Evolutionary conservation across 768 basidiomycete genomes (phyloP).

Genomic region (Candolleomyces aberdarensis): DNA sequence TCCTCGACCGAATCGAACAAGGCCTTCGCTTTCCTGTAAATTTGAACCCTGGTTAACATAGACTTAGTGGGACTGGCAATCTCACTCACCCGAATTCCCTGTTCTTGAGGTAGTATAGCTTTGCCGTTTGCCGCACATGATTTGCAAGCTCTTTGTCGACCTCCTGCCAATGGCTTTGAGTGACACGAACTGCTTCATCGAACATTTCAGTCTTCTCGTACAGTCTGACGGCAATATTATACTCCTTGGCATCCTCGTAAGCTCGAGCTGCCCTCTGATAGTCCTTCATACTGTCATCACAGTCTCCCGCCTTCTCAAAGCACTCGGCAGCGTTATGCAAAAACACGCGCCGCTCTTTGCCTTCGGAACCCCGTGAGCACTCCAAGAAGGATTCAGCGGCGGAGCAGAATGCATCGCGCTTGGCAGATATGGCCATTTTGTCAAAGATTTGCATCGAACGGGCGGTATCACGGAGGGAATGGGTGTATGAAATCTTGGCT

Average conservation of each 20-base stretch:
- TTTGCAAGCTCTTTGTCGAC: constrained; percentile 31
- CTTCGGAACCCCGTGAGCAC: not conserved
- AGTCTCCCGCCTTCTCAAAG: not conserved
- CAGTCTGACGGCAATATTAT: constrained; percentile 2
- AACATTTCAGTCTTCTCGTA: constrained; percentile 50
- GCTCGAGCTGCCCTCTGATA: constrained; percentile 31
- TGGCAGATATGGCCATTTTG: not conserved
- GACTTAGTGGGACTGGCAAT: no score
- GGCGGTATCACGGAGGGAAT: no score
- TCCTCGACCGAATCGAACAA: constrained; percentile 54
- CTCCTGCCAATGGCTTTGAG: constrained; percentile 28
- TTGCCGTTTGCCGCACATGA: constrained; percentile 39
- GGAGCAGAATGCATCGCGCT: constrained; percentile 20
- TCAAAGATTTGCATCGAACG: no score
- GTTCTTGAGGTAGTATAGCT: constrained; percentile 41
- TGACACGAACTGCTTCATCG: constrained; percentile 48
- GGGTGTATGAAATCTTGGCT: no score
- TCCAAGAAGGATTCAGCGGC: constrained; percentile 5
- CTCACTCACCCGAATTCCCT: constrained; percentile 30
- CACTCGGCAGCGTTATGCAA: constrained; percentile 1
- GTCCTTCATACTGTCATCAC: not conserved
- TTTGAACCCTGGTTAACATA: no score
- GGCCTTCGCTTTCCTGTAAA: constrained; percentile 38
- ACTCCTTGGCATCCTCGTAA: not conserved
- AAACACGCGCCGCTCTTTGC: constrained; percentile 1